A percentile compares a stretch with the other conserved stretches of the same genome.
These are phyloP conservation scores for Zarea fungicola DNA, from an alignment of 2,329 filamentous ascomycete species.

Conservation along the genomic window DNA sequence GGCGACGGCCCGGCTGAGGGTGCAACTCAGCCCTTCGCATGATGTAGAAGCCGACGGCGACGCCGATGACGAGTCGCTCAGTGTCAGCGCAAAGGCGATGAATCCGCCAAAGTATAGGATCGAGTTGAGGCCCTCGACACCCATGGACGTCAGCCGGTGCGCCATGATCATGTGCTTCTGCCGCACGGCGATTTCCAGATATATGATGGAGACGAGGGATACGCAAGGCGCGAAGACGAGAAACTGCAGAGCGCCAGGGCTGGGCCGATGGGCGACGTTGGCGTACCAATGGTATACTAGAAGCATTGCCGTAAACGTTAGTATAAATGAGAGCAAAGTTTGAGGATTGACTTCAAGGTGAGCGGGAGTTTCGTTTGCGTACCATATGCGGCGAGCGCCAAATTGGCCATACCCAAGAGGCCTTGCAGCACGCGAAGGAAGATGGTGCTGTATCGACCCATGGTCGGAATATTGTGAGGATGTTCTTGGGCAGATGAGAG, in stretches of 20 bases:
- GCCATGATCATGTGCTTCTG: slow-evolving; percentile 38
- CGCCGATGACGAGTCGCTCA: slow-evolving; percentile 45
- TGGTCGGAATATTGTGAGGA: too few relatives aligned
- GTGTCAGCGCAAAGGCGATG: slow-evolving; percentile 52
- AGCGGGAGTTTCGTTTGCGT: slow-evolving; percentile 17
- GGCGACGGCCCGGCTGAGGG: slow-evolving; percentile 48
- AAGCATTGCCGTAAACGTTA: not conserved
- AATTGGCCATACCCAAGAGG: slow-evolving; percentile 39
- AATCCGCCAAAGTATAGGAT: slow-evolving; percentile 57
- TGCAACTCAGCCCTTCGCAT: slow-evolving; percentile 50
- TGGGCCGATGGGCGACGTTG: slow-evolving; percentile 45
- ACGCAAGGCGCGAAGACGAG: slow-evolving; percentile 50
- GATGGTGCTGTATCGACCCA: slow-evolving; percentile 8
- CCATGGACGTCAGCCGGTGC: slow-evolving; percentile 44
- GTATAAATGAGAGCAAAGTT: not conserved
- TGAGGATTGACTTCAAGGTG: not conserved
- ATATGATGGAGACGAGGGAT: slow-evolving; percentile 49
- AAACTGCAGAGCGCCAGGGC: slow-evolving; percentile 55
- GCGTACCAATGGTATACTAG: slow-evolving; percentile 58
- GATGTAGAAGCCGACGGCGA: not conserved
- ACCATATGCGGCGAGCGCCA: slow-evolving; percentile 48
- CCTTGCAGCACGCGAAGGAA: slow-evolving; percentile 37
- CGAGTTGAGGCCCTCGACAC: slow-evolving; percentile 46
- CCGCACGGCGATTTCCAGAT: slow-evolving; percentile 42
- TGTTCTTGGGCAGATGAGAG: too few relatives aligned